Conservation (phyloP, 176 grass and related monocot genomes). For the Carex pumila region DNA sequence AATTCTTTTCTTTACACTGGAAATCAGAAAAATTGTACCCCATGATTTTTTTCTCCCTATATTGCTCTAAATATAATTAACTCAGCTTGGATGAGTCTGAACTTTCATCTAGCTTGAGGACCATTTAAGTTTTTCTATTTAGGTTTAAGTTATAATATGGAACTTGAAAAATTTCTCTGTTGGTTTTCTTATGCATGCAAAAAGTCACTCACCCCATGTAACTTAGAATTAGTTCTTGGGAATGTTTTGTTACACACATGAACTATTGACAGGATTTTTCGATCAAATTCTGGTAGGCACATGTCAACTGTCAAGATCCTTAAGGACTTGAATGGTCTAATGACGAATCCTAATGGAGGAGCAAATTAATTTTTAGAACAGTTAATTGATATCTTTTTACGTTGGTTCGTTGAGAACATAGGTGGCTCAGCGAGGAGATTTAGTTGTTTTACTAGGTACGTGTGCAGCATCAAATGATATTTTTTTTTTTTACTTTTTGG, state of each 20-base stretch:
- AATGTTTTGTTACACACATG: not conserved
- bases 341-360: not conserved
- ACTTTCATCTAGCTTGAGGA: not conserved
- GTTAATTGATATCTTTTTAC: not conserved
- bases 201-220: no score
- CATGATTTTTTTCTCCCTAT: not conserved
- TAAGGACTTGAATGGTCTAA: not conserved
- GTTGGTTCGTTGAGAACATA: not conserved
- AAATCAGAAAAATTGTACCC: not conserved
- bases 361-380: not conserved
- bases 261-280: not conserved
- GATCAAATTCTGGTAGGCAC: not conserved
- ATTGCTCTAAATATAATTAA: not conserved
- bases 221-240: not conserved
- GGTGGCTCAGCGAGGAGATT: not conserved
- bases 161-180: not conserved
- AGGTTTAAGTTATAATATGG: not conserved
- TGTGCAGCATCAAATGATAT: not conserved
- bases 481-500: not conserved
- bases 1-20: not conserved
- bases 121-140: not conserved
- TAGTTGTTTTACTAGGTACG: not conserved
- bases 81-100: not conserved
- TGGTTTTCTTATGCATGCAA: not conserved
- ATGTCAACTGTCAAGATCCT: not conserved